Conservation (phyloP, 208 protist species). For the Wallacemonas sp. region DNA sequence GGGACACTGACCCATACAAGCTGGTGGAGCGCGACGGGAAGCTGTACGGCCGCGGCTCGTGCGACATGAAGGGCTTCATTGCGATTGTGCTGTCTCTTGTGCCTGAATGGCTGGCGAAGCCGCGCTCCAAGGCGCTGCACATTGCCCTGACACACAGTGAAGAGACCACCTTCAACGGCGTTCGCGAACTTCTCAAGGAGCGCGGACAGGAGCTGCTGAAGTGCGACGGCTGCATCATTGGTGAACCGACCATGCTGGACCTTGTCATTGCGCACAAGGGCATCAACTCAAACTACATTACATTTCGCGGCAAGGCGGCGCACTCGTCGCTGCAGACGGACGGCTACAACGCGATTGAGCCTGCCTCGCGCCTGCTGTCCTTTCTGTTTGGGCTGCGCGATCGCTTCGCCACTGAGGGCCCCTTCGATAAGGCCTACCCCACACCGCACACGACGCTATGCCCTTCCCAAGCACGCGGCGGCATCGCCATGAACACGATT, state of each 20-base stretch:
- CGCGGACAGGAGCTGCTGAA: constrained; percentile 27
- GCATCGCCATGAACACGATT: constrained; percentile 63
- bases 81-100: constrained; percentile 37
- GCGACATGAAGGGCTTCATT: constrained; percentile 46
- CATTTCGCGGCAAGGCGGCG: constrained; percentile 43
- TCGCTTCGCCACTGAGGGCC: constrained; percentile 42
- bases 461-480: constrained; percentile 32
- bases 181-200: constrained; percentile 30
- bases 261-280: constrained; percentile 62
- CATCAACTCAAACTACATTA: constrained; percentile 31
- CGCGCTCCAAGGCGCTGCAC: constrained; percentile 38
- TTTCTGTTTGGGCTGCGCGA: constrained; percentile 43
- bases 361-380: constrained; percentile 31
- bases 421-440: constrained; percentile 37
- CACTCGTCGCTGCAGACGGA: constrained; percentile 55
- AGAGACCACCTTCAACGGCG: constrained; percentile 41
- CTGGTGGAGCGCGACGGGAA: constrained; percentile 34
- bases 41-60: constrained; percentile 43
- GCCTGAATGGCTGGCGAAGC: constrained; percentile 31
- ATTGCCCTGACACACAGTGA: constrained; percentile 39
- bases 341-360: constrained; percentile 41
- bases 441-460: constrained; percentile 45
- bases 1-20: too few relatives aligned
- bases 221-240: constrained; percentile 61
- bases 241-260: constrained; percentile 57